Evolutionary conservation across 768 basidiomycete genomes (phyloP).

Genomic region (Leccinum variicolor): DNA sequence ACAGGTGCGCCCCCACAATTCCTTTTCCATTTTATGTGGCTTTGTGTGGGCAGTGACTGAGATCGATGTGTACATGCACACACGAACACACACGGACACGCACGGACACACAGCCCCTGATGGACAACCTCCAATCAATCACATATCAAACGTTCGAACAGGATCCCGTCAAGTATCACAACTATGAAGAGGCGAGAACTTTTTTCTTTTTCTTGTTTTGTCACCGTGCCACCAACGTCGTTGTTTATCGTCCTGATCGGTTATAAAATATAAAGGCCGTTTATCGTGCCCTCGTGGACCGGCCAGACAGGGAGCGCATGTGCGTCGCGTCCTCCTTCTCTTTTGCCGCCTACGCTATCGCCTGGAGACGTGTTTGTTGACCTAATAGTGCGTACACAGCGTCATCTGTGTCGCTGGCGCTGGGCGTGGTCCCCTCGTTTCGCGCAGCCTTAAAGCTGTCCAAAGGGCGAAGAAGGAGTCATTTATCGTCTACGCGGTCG

Average conservation of each 20-base stretch:
- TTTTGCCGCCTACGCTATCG: background rate
- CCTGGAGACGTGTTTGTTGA: constrained; percentile 10
- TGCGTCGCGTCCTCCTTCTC: constrained; percentile 38
- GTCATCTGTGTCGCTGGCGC: constrained; percentile 92
- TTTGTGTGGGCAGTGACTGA: background rate
- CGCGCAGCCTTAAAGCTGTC: constrained; percentile 76
- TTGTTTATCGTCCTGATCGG: background rate
- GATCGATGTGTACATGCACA: background rate
- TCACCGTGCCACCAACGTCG: constrained; percentile 7
- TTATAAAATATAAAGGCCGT: constrained; percentile 55
- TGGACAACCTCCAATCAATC: constrained; percentile 94
- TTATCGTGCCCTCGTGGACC: constrained; percentile 72
- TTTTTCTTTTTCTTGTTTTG: background rate
- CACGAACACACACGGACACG: constrained; percentile 25
- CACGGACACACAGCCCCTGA: constrained; percentile 67
- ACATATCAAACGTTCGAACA: constrained; percentile 98
- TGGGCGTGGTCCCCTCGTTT: constrained; percentile 89
- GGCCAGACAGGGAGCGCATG: constrained; percentile 59
- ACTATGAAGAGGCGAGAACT: constrained; percentile 81
- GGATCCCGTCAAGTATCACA: constrained; percentile 93
- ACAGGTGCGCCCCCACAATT: constrained; percentile 50
- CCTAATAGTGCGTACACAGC: constrained; percentile 38
- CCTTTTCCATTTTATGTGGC: no score
- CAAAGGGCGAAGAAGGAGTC: constrained; percentile 60
- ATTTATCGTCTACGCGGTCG: constrained; percentile 76